Percentiles rank a stretch among this genome's conserved stretches.
Conservation (phyloP, 2,329 filamentous ascomycete species). For the Tolypocladium album region DNA sequence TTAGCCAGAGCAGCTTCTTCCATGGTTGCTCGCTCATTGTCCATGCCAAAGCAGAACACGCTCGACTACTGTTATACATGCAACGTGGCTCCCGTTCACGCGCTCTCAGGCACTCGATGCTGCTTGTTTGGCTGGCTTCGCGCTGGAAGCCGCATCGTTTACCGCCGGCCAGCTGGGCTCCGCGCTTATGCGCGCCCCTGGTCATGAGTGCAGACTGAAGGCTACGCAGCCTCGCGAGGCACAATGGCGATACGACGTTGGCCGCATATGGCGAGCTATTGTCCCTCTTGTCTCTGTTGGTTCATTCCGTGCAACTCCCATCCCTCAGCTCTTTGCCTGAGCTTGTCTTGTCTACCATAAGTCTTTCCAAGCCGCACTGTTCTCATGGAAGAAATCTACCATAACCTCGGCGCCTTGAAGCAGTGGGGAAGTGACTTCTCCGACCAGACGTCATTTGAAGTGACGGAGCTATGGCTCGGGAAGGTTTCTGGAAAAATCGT, state of each 20-base stretch:
- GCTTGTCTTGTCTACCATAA: too few species aligned
- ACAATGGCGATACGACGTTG: neutral
- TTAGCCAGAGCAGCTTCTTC: too few species aligned
- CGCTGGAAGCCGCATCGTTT: neutral
- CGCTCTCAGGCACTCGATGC: neutral
- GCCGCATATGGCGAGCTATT: too few species aligned
- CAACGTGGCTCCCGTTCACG: neutral
- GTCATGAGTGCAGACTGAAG: neutral
- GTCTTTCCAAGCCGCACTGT: neutral
- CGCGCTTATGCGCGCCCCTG: neutral
- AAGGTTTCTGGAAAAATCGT: conserved; percentile 9
- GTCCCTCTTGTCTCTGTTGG: too few species aligned
- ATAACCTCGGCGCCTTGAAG: conserved; percentile 16
- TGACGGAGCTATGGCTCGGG: conserved; percentile 17
- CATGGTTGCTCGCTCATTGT: too few species aligned
- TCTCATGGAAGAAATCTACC: conserved; percentile 20
- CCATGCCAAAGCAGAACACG: neutral
- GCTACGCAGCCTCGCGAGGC: neutral
- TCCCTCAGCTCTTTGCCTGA: too few species aligned
- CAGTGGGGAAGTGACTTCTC: conserved; percentile 8
- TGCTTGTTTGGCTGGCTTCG: neutral
- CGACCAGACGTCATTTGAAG: conserved; percentile 11
- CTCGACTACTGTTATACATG: neutral
- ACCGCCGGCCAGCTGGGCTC: neutral
- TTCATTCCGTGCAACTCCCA: too few species aligned